Conservation (phyloP, 805 yeast species). For the Saccharomycopsis olivae region DNA sequence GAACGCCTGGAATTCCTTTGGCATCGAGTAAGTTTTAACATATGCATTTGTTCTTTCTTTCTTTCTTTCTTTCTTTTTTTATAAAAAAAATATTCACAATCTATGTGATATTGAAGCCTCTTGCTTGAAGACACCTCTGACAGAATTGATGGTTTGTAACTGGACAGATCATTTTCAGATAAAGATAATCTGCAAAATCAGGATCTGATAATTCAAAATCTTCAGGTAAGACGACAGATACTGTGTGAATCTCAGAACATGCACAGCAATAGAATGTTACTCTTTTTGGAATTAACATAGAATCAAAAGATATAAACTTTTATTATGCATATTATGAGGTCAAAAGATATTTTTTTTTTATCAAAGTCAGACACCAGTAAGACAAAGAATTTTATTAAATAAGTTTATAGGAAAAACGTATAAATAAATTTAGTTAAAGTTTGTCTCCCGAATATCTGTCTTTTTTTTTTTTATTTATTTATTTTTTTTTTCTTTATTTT, state of each 20-base stretch:
- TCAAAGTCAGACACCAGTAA: no score
- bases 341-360: no score
- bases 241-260: conserved; percentile 1
- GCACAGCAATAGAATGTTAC: conserved; percentile 8
- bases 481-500: no score
- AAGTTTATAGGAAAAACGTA: no score
- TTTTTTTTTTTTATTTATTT: no score
- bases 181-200: conserved; percentile 8
- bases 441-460: no score
- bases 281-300: not conserved
- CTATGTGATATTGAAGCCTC: conserved; percentile 1
- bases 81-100: no score
- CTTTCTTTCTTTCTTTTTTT: no score
- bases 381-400: no score
- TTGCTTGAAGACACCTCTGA: conserved; percentile 1
- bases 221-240: conserved; percentile 3
- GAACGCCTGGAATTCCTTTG: conserved; percentile 1
- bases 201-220: conserved; percentile 10
- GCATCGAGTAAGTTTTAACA: not conserved
- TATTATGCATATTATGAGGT: no score
- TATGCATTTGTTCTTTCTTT: not conserved
- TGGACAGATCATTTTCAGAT: conserved; percentile 5
- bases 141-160: conserved; percentile 5
- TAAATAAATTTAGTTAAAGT: no score
- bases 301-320: no score